A percentile compares a stretch with the other conserved stretches of the same genome.
Conservation (phyloP, 2,329 filamentous ascomycete species). For the Venturia oleaginea region DNA sequence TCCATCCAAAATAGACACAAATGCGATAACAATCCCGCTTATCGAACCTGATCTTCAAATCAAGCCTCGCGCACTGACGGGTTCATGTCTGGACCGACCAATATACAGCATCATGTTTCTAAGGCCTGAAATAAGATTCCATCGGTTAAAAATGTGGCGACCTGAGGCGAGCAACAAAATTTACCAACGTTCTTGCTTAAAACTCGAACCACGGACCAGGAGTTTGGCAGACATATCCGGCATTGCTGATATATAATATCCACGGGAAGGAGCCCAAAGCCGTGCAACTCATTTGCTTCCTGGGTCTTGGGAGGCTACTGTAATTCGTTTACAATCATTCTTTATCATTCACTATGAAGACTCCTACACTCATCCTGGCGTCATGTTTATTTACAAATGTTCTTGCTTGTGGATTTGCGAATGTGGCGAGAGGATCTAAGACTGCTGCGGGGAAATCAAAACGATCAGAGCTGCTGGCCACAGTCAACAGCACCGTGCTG, state of each 20-base stretch:
- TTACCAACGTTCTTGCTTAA: neutral
- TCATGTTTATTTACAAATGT: neutral
- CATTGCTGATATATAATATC: neutral
- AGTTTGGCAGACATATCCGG: neutral
- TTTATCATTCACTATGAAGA: neutral
- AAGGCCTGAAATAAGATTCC: neutral
- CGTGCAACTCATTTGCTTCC: no score
- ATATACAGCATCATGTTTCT: neutral
- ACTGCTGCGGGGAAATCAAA: neutral
- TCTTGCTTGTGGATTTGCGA: neutral
- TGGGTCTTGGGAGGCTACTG: neutral
- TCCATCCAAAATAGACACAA: neutral
- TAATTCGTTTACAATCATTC: neutral
- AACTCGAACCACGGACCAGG: neutral
- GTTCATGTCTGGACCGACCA: neutral
- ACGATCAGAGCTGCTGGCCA: neutral
- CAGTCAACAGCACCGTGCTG: slow-evolving; percentile 4
- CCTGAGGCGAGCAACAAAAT: neutral
- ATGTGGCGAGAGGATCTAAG: neutral
- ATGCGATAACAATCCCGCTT: neutral
- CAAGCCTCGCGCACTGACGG: neutral
- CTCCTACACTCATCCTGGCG: neutral
- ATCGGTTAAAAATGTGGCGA: neutral
- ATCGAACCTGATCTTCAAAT: neutral
- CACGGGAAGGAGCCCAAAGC: neutral